phyloP scores from a whole-genome alignment of 768 basidiomycete species.

The Rhodocollybia butyracea region DNA sequence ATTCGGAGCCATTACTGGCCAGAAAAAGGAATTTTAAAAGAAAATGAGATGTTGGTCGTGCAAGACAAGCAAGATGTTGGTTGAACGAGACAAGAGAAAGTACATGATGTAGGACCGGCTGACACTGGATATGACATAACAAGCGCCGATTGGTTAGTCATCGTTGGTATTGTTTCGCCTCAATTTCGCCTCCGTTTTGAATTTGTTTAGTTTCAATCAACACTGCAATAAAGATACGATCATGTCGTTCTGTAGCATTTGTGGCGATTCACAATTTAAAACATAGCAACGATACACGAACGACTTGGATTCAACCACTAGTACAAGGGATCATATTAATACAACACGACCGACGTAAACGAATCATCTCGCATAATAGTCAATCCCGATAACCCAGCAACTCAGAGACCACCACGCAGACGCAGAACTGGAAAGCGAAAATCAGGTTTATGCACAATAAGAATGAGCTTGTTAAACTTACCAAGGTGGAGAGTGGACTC shows the following conservation, averaged over 20 bases:
- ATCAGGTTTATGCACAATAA: conserved; percentile 8
- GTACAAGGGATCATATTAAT: not conserved
- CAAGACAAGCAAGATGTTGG: conserved; percentile 16
- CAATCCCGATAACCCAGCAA: not conserved
- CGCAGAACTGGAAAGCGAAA: conserved; percentile 30
- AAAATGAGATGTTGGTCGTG: conserved; percentile 13
- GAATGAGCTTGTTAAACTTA: conserved; percentile 18
- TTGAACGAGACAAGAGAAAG: conserved; percentile 13
- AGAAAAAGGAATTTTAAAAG: conserved; percentile 10
- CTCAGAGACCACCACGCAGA: conserved; percentile 33
- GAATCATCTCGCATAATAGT: not conserved
- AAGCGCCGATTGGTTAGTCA: too few species aligned
- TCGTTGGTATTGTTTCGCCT: not conserved
- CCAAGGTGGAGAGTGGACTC: conserved; percentile 39
- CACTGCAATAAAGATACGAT: not conserved
- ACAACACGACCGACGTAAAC: too few species aligned
- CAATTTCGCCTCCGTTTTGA: not conserved
- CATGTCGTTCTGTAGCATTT: not conserved
- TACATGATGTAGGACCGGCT: conserved; percentile 1
- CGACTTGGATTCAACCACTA: too few species aligned
- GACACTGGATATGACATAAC: not conserved
- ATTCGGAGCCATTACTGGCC: conserved; percentile 18
- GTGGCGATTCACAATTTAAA: too few species aligned
- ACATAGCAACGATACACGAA: too few species aligned
- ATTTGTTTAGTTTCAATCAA: not conserved